Base-by-base conservation (phyloP, 306 rosid genomes). In the Citrullus colocynthis region DNA sequence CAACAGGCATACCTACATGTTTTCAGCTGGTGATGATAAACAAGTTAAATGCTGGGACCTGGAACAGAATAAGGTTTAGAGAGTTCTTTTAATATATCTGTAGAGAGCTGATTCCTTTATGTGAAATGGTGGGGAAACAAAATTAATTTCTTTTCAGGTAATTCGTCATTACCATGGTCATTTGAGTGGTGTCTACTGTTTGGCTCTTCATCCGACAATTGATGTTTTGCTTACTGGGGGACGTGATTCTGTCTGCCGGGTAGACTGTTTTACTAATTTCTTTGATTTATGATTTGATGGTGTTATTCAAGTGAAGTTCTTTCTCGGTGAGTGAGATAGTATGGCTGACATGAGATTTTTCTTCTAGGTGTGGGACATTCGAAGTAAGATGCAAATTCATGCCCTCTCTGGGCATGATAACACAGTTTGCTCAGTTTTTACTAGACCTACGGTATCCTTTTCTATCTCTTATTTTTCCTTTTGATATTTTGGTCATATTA, bases 21-120 rank as follows among this genome's bases (percentile, higher is more conserved):
- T 95, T 76, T 95, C 99, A 83, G 97, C 97, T 51, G 99, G 99
- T 78, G 99, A 95, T 12, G 99, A 95, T 80, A 95, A 95, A 73
- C 97, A 88, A 89, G 99, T 95, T 52, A 95, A 95, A 91, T 95
- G 99, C 84, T 95, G 99, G 99, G 99, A 95, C 84, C 97, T 95
- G 79, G 99, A 95, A 73, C 99, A 95, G 89, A 95, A 95, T 80
- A 95, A 95, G 93, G 99, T 95, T 37, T 75, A 72, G 78, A 66
- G 71, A 42, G 34, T 51, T 72, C 42, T 48, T 65, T 30, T 10
- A 9, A n/a, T 63, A 48, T 49, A 67, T 62, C 20, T 48, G 4
- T 64, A 57, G 17, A 21, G 73, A 87, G 76, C 32, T 64, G 56
- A 58, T 48, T 32, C 83, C 13, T 64, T 13, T 13, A 42, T 66